Conservation (phyloP, 371 early-diverging fungal genomes). For the Mortierella sp. region DNA sequence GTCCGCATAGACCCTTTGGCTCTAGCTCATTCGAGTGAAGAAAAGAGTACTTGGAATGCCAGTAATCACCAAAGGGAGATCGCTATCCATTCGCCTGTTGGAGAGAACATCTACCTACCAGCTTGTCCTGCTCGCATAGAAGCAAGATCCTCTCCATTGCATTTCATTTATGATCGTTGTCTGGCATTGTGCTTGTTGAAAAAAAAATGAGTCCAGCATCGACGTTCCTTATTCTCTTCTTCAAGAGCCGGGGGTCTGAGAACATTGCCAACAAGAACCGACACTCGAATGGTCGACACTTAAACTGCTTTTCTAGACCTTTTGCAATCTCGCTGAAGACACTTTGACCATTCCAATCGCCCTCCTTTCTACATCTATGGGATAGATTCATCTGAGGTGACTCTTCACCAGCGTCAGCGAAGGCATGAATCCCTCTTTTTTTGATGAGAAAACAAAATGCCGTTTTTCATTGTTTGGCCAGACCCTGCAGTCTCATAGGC, state of each 20-base stretch:
- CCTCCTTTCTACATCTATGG: too few relatives aligned
- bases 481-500: not conserved
- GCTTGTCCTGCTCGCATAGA: not conserved
- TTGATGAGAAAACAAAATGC: not conserved
- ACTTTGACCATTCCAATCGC: not conserved
- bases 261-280: too few relatives aligned
- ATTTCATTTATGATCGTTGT: not conserved
- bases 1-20: too few relatives aligned
- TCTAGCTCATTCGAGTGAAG: too few relatives aligned
- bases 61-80: not conserved
- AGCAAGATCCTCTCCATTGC: not conserved
- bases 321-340: too few relatives aligned
- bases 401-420: slow-evolving; percentile 1
- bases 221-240: not conserved
- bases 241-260: too few relatives aligned
- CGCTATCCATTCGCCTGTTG: too few relatives aligned
- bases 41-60: not conserved
- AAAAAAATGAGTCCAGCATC: too few relatives aligned
- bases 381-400: too few relatives aligned
- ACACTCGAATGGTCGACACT: too few relatives aligned
- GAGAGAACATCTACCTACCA: too few relatives aligned
- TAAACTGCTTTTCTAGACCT: too few relatives aligned
- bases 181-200: not conserved
- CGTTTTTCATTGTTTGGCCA: slow-evolving; percentile 3
- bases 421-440: not conserved